phyloP scores from a whole-genome alignment of 129 eudicot genomes.

The Centaurea solstitialis region DNA sequence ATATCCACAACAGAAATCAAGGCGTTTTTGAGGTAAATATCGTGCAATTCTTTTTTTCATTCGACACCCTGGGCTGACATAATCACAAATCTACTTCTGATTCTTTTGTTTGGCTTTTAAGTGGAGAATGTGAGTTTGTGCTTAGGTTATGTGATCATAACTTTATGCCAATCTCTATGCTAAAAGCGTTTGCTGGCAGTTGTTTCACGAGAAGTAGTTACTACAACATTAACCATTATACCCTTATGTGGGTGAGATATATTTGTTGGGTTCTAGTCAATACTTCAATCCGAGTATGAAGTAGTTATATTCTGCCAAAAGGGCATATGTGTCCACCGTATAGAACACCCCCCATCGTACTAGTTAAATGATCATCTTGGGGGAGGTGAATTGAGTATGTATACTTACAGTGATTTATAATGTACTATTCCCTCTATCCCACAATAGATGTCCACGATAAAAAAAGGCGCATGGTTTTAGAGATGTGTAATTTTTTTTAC shows the following conservation, averaged over 20 bases:
- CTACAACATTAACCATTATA: neutral
- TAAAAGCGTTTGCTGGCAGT: neutral
- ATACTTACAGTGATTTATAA: neutral
- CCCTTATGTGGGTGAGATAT: neutral
- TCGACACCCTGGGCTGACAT: neutral
- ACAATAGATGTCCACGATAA: neutral
- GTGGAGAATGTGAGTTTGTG: neutral
- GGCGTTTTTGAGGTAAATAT: slow-evolving; percentile 78
- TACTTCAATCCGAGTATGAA: too few relatives aligned
- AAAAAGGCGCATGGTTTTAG: neutral
- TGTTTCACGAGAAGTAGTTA: neutral
- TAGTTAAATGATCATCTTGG: too few relatives aligned
- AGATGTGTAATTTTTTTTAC: neutral
- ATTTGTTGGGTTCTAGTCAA: too few relatives aligned
- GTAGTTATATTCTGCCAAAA: too few relatives aligned
- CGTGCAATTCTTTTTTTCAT: neutral
- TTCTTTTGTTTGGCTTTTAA: neutral
- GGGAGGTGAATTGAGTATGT: too few relatives aligned
- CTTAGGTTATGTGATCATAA: neutral
- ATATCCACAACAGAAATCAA: slow-evolving; percentile 86
- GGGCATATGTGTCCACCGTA: too few relatives aligned
- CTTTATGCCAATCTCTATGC: neutral
- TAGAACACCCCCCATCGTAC: too few relatives aligned
- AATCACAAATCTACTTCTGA: neutral
- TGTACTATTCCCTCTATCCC: neutral